Percentiles rank a stretch among this genome's conserved stretches.
Conservation (phyloP, 2,329 filamentous ascomycete genomes). For the Coniosporium tulheliwenetii region DNA sequence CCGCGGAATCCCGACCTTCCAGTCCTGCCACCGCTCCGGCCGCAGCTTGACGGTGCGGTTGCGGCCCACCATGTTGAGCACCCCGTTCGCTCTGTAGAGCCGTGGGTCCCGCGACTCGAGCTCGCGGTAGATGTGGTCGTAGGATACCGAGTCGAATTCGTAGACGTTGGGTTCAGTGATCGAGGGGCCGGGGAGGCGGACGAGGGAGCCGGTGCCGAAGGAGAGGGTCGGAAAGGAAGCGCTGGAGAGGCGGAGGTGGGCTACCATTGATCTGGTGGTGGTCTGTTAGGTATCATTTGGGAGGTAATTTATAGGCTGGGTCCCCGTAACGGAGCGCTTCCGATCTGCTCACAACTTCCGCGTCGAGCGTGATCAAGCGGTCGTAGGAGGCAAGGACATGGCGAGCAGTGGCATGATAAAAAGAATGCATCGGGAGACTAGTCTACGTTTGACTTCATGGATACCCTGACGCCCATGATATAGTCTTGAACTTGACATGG, state of each 20-base stretch:
- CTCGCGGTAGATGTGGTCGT: conserved; percentile 87
- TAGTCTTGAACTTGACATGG: too few species aligned
- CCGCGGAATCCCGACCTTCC: conserved; percentile 74
- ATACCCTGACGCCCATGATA: too few species aligned
- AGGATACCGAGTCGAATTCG: conserved; percentile 93
- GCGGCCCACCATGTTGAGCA: conserved; percentile 88
- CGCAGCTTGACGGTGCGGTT: conserved; percentile 90
- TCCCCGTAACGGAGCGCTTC: background rate
- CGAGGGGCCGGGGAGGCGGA: conserved; percentile 79
- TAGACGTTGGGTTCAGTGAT: conserved; percentile 95
- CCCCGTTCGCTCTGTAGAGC: conserved; percentile 80
- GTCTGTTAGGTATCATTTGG: conserved; percentile 5
- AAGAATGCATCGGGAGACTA: too few species aligned
- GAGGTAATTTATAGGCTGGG: background rate
- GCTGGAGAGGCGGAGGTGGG: conserved; percentile 80
- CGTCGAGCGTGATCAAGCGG: too few species aligned
- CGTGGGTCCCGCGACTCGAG: conserved; percentile 71
- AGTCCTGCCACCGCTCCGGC: conserved; percentile 95
- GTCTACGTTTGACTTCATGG: too few species aligned
- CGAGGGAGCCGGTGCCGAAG: conserved; percentile 89
- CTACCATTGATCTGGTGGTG: conserved; percentile 72
- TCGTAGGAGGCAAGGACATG: too few species aligned
- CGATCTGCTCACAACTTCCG: background rate
- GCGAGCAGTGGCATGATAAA: too few species aligned
- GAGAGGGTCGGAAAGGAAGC: conserved; percentile 91